phyloP scores from a whole-genome alignment of 73 alveolate species.

The Stentor roeselii region DNA sequence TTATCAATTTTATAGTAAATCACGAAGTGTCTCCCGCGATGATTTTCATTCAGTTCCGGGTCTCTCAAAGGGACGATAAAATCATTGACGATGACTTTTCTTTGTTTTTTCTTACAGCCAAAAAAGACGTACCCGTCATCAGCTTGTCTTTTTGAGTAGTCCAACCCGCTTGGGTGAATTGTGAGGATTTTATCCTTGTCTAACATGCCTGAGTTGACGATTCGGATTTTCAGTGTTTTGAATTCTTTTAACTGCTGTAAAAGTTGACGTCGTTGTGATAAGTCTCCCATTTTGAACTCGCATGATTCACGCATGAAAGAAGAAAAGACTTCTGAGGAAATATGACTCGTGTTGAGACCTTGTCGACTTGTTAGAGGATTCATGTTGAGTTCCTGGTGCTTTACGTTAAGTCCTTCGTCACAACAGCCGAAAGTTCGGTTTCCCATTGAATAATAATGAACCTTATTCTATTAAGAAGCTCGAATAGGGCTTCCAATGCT shows the following conservation, averaged over 20 bases:
- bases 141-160: slow-evolving; percentile 48
- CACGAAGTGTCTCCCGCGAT: slow-evolving; percentile 62
- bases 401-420: neutral
- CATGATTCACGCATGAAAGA: neutral
- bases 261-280: neutral
- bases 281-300: neutral
- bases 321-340: neutral
- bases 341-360: neutral
- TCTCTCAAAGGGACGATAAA: slow-evolving; percentile 55
- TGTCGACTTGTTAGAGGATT: neutral
- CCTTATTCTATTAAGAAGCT: neutral
- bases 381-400: neutral
- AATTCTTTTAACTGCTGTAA: neutral
- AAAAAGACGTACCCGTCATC: slow-evolving; percentile 71
- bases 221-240: neutral
- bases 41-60: slow-evolving; percentile 44
- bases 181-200: slow-evolving; percentile 17
- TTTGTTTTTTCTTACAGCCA: slow-evolving; percentile 43
- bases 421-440: slow-evolving; percentile 6
- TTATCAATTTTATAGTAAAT: slow-evolving; percentile 46
- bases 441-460: neutral
- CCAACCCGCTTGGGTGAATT: slow-evolving; percentile 58
- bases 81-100: slow-evolving; percentile 62
- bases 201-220: slow-evolving; percentile 9
- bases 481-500: neutral